Evolutionary conservation across 2,329 filamentous ascomycete species (phyloP), one percentile per base, ranked within the genome.

Genomic region (Seiridium unicorne): DNA sequence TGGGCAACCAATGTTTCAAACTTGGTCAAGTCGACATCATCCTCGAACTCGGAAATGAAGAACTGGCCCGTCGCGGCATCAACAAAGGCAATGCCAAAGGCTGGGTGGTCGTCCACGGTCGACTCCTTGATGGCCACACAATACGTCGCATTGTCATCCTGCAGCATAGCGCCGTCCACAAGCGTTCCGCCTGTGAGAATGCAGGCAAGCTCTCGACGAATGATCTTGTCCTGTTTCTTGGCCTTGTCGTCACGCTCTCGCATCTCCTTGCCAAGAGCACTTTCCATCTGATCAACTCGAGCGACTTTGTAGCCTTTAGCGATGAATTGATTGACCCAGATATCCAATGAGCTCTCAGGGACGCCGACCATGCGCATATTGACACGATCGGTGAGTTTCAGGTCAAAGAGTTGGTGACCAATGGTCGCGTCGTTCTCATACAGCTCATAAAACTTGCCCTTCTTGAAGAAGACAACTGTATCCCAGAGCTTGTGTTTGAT

Each of bases 351-450:
- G 70, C 92, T 91, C 74, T 99, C 95, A 0, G 95, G 95, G 0
- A 99, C 95, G 62, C 95, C 95, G 2, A 98, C 95, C 95, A 99
- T 99, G 66, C 94, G 91, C 95, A 99, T 99, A 73, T 99, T 99
- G 73, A 99, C 95, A 58, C 95, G 87, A 69, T 99, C 95, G 0
- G 95, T 99, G 72, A 99, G 89, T 78, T 99, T 99, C 60, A 99
- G 84, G 74, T 99, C 95, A 68, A 99, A 99, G 13, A 97, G 82
- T 73, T 98, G 95, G 72, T 99, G 93, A 4, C 95, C 95, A 59
- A 98, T 89, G 0, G 94, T 97, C 4, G 95, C 95, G 75, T 99
- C 95, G 62, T 97, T 97, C 73, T 99, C 95, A 70, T 98, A 99
- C 0, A 99, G 83, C 73, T 99, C 95, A 72, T 97, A 99, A 76